phyloP scores from a whole-genome alignment of 805 yeast genomes.

The Ogataea glucozyma region DNA sequence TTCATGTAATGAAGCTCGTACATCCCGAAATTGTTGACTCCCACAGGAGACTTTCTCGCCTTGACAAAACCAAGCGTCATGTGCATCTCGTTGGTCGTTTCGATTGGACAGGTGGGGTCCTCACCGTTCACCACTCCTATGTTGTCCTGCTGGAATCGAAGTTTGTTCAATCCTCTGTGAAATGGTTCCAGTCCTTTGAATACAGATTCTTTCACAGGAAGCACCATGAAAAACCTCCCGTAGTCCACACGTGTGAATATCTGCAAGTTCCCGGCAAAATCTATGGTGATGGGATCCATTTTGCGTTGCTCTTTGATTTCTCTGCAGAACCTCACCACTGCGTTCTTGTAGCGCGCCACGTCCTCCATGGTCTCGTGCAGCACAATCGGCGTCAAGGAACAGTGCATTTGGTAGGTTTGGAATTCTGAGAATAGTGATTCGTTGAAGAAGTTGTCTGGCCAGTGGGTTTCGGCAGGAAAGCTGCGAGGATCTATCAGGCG shows the following conservation, averaged over 20 bases:
- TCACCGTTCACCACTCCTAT: slow-evolving; percentile 26
- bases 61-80: slow-evolving; percentile 20
- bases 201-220: slow-evolving; percentile 9
- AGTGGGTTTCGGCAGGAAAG: slow-evolving; percentile 16
- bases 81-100: slow-evolving; percentile 18
- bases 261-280: slow-evolving; percentile 9
- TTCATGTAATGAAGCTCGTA: slow-evolving; percentile 29
- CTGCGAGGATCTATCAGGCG: slow-evolving; percentile 24
- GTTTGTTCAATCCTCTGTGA: slow-evolving; percentile 3
- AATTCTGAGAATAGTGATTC: slow-evolving; percentile 15
- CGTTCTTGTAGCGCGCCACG: slow-evolving; percentile 14
- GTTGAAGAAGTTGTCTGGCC: slow-evolving; percentile 28
- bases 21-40: slow-evolving; percentile 25
- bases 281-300: slow-evolving; percentile 7
- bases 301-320: slow-evolving; percentile 9
- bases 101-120: slow-evolving; percentile 12
- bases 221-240: slow-evolving; percentile 17
- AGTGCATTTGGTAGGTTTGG: slow-evolving; percentile 20
- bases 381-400: slow-evolving; percentile 31
- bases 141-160: slow-evolving; percentile 18
- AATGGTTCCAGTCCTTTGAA: slow-evolving; percentile 8
- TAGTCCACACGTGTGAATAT: slow-evolving; percentile 20
- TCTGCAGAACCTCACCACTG: slow-evolving; percentile 12
- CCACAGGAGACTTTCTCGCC: background rate
- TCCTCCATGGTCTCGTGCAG: slow-evolving; percentile 16